Base-by-base conservation (phyloP, 2,329 filamentous ascomycete genomes). In the Akanthomyces uredinophilus region DNA sequence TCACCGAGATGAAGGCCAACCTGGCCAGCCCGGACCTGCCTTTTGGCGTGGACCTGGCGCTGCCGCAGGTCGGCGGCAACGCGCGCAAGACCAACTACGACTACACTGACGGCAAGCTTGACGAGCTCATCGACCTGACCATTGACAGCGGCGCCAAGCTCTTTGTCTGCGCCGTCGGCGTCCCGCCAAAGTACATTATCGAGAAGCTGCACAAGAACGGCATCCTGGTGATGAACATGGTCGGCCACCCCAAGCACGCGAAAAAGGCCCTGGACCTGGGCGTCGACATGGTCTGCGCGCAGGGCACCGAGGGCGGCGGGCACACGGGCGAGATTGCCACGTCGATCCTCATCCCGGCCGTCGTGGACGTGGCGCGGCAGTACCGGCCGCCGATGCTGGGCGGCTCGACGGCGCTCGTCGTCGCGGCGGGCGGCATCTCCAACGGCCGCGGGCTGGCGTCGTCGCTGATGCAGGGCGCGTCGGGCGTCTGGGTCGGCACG, bases 191-290 rank as follows among this genome's bases (percentile, higher is more conserved):
- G 51, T 75, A 79, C 62, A 85, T 93, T 5, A 89, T 97, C 62
- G 86, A 91, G 67, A 79, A 86, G 52, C 80, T 98, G 52, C 94
- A 98, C 71, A 81, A 82, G 11, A 88, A 89, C 0, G 90, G 90
- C 0, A 90, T 98, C 47, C 73, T 96, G 63, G 82, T 97, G 39
- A 97, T 97, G 92, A 97, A 97, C 74, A 97, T 97, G 93, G 92
- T 97, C 22, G 94, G 94, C 0, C 90, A 93, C 69, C 93, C 94
- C 2, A 92, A 89, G 73, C 94, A 98, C 74, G 93, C 93, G 1
- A 84, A 88, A 73, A 97, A 97, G 78, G 93, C 93, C 2, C 79
- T 98, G 5, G 86, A 92, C 56, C 84, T 88, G 0, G 94, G 94
- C 47, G 92, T 96, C 11, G 94, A 98, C 76, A 88, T 97, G 66